Base-by-base conservation (phyloP, 163 green algal species). In the Scenedesmus sp. region DNA sequence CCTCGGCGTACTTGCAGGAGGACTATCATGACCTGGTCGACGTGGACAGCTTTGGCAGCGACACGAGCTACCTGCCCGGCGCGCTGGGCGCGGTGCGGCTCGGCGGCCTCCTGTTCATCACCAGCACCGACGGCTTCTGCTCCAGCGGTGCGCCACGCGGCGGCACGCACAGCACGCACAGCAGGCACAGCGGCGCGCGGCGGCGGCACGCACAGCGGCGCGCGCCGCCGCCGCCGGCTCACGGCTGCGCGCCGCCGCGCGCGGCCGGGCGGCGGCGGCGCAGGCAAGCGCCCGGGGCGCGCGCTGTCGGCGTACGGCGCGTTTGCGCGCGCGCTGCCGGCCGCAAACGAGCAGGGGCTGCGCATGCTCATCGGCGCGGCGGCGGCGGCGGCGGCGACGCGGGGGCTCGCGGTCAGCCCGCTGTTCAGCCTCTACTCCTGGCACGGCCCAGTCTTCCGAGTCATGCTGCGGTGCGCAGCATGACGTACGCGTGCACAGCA, bases 81-180 rank as follows among this genome's bases (percentile, higher is more conserved):
- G 88, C 90, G 3, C 76, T 95, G 22, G 84, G 85, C 18, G 75
- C 76, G 2, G 71, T 92, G n/a, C 70, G 77, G 31, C 85, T 75
- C 58, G 88, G 83, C 18, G 91, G 91, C 20, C 77, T 95, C 70
- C 69, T 95, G 13, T 95, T 92, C 83, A 80, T 93, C 42, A 95
- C 91, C 15, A 82, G 53, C 54, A 95, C 91, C 0, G 89, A 93
- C 62, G 91, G 91, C 56, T 89, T 93, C 67, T 86, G 75, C 17
- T 83, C 78, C 18, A 77, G 42, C 20, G 87, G 87, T 74, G 44
- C 22, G 53, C n/a, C n/a, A 29, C n/a, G 10, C n/a, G 53, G 9
- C 6, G 22, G 24, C n/a, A 29, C 10, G 53, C 53, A 60, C n/a
- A n/a, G n/a, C n/a, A n/a, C n/a, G n/a, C n/a, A n/a, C n/a, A n/a